A percentile compares a stretch with the other conserved stretches of the same genome.
Evolutionary conservation across 805 yeast species (phyloP).

Genomic region (Ogataea minuta): DNA sequence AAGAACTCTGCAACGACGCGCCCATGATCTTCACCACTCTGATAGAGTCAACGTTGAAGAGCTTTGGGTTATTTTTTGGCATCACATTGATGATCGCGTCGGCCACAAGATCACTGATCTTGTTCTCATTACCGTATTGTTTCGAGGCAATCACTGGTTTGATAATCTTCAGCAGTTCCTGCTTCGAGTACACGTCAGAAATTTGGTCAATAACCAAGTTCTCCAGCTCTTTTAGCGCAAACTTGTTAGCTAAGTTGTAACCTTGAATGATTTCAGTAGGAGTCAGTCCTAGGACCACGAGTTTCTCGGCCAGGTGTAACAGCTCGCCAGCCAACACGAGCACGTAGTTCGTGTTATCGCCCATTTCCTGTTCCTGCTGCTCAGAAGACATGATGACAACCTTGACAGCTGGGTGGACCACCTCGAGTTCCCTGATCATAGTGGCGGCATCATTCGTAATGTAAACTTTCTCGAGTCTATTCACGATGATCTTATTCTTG

Average conservation of each 20-base stretch:
- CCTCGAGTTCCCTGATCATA: slow-evolving; percentile 87
- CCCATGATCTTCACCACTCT: slow-evolving; percentile 98
- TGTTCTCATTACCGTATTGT: slow-evolving; percentile 85
- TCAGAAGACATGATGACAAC: slow-evolving; percentile 93
- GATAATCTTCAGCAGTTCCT: slow-evolving; percentile 67
- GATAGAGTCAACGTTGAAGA: slow-evolving; percentile 87
- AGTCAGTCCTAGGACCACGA: slow-evolving; percentile 79
- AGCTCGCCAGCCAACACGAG: slow-evolving; percentile 91
- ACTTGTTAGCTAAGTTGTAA: slow-evolving; percentile 80
- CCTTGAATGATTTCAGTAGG: slow-evolving; percentile 95
- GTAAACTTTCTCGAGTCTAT: slow-evolving; percentile 79
- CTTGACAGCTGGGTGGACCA: slow-evolving; percentile 96
- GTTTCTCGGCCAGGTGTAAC: slow-evolving; percentile 79
- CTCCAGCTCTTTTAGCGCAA: slow-evolving; percentile 67
- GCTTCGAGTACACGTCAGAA: slow-evolving; percentile 51
- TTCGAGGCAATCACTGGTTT: slow-evolving; percentile 90
- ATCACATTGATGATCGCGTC: slow-evolving; percentile 80
- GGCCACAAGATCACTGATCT: slow-evolving; percentile 71
- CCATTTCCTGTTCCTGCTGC: slow-evolving; percentile 97
- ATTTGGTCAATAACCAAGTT: slow-evolving; percentile 59
- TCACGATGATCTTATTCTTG: slow-evolving; percentile 91
- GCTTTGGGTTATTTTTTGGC: slow-evolving; percentile 61
- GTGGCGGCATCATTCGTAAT: slow-evolving; percentile 98
- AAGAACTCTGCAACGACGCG: slow-evolving; percentile 65
- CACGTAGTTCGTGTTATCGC: slow-evolving; percentile 92